Evolutionary conservation across 1,284 basidiomycete genomes (phyloP).

Genomic region (Cutaneotrichosporon sp.): DNA sequence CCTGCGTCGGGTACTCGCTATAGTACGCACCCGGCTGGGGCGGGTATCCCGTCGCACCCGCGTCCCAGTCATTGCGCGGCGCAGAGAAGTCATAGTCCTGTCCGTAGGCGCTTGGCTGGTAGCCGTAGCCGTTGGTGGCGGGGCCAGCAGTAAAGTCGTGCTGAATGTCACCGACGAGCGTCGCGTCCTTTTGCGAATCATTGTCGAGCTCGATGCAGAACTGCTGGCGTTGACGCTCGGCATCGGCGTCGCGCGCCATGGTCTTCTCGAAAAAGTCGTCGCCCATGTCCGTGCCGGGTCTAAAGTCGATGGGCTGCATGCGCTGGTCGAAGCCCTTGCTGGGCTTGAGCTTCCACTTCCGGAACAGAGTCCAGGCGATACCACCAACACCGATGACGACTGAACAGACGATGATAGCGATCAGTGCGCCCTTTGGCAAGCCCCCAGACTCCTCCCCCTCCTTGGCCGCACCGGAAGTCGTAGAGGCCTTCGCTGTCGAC

Average conservation of each 20-base stretch:
- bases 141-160: conserved; percentile 79
- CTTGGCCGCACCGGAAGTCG: neutral
- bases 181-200: conserved; percentile 28
- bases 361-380: conserved; percentile 80
- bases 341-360: conserved; percentile 84
- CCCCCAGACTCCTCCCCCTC: conserved; percentile 28
- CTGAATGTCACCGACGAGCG: conserved; percentile 42
- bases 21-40: conserved; percentile 15
- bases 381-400: conserved; percentile 65
- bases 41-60: conserved; percentile 18
- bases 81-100: conserved; percentile 11
- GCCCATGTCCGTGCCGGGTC: conserved; percentile 66
- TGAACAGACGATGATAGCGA: conserved; percentile 69
- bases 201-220: conserved; percentile 44
- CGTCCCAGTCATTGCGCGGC: conserved; percentile 14
- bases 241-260: conserved; percentile 42
- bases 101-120: conserved; percentile 13
- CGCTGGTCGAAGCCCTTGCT: conserved; percentile 76
- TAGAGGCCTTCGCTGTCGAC: neutral
- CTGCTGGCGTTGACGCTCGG: conserved; percentile 45
- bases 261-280: conserved; percentile 44
- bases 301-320: conserved; percentile 58
- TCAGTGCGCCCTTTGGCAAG: conserved; percentile 62
- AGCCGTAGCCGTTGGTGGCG: conserved; percentile 18
- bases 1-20: conserved; percentile 37